These are phyloP conservation scores for Epichloe elymi DNA, from an alignment of 2,329 filamentous ascomycete genomes.

Conservation along the genomic window DNA sequence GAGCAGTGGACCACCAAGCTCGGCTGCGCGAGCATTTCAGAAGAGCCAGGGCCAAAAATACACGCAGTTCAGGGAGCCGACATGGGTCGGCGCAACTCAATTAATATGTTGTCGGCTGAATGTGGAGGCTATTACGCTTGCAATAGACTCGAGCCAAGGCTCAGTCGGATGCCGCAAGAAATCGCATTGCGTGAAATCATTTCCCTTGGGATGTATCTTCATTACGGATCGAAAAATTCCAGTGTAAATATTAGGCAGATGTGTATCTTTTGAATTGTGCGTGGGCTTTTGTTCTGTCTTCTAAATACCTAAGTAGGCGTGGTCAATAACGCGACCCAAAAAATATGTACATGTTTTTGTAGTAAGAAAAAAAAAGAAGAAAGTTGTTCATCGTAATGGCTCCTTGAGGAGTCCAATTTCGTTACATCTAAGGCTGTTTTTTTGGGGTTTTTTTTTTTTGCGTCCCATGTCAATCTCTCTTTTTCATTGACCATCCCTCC, in stretches of 20 bases:
- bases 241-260: neutral
- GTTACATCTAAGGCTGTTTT: constrained; percentile 1
- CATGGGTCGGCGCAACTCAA: neutral
- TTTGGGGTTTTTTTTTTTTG: neutral
- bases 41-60: constrained; percentile 9
- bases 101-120: neutral
- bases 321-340: neutral
- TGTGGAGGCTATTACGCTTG: neutral
- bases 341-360: neutral
- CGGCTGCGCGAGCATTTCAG: constrained; percentile 16
- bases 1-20: constrained; percentile 11
- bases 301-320: neutral
- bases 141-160: neutral
- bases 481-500: neutral
- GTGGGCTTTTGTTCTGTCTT: constrained; percentile 11
- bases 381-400: neutral
- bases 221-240: neutral
- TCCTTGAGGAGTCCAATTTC: constrained; percentile 7
- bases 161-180: neutral
- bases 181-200: neutral
- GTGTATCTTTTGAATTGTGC: constrained; percentile 15
- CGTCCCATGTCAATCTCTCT: neutral
- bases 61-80: constrained; percentile 5
- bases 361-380: neutral
- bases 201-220: neutral